Percentiles rank a stretch among this genome's conserved stretches.
Conservation (phyloP, 305 asterid species). For the Fraxinus ornus region DNA sequence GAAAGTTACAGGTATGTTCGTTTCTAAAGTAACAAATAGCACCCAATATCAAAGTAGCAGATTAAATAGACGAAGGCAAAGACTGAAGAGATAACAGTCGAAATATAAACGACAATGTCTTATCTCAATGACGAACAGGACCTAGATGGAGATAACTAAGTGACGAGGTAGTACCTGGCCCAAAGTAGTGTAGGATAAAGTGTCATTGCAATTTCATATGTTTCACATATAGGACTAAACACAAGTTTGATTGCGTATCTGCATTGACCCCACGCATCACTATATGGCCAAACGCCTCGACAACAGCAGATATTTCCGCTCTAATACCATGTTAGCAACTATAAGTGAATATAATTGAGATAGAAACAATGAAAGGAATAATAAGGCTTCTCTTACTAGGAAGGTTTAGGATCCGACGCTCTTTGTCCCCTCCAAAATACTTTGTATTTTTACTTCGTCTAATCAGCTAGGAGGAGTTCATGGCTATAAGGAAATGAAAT, state of each 20-base stretch:
- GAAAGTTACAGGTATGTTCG: conserved; percentile 36
- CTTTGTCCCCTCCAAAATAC: not conserved
- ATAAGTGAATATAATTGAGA: not conserved
- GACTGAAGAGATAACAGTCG: not conserved
- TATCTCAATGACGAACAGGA: not conserved
- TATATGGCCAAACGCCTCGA: not conserved
- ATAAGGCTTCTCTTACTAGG: not conserved
- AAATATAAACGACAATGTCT: not conserved
- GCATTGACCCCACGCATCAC: not conserved
- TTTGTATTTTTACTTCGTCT: not conserved
- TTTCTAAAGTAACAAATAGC: not conserved
- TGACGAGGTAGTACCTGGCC: not conserved
- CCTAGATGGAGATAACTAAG: not conserved
- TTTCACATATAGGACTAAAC: not conserved
- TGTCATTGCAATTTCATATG: not conserved
- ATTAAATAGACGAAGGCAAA: not conserved
- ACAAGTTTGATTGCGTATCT: not conserved
- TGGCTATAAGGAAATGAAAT: not conserved
- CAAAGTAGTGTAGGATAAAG: not conserved
- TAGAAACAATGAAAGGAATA: not conserved
- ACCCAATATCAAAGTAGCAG: not conserved
- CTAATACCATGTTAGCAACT: not conserved
- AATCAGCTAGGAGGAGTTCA: not conserved
- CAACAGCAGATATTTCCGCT: not conserved
- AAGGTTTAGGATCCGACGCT: not conserved